These are phyloP conservation scores for Neostapfia colusana DNA, from an alignment of 176 grass and related monocot species.

Conservation along the genomic window DNA sequence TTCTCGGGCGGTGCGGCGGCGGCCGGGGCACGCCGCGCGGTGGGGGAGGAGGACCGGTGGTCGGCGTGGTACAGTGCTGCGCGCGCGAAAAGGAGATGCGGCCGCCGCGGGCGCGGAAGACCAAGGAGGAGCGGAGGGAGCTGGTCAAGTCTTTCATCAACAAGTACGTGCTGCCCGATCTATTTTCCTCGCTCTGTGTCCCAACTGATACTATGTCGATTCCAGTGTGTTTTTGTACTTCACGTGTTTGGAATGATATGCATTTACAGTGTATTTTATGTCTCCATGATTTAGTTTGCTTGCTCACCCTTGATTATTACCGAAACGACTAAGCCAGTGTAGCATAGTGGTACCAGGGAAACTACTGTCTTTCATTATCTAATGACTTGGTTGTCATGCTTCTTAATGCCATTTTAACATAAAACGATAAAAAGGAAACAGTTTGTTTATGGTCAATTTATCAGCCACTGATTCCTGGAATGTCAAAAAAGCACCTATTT, in stretches of 20 bases:
- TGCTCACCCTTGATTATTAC: neutral
- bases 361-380: neutral
- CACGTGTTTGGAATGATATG: neutral
- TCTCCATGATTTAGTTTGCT: neutral
- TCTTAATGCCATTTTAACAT: neutral
- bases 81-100: conserved; percentile 64
- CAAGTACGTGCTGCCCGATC: conserved; percentile 50
- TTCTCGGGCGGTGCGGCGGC: conserved; percentile 45
- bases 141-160: conserved; percentile 84
- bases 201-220: neutral
- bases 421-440: neutral
- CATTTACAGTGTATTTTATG: neutral
- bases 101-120: conserved; percentile 68
- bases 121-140: conserved; percentile 88
- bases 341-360: neutral
- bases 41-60: neutral
- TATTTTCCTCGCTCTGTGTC: neutral
- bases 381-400: neutral
- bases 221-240: neutral
- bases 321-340: neutral
- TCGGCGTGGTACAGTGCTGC: conserved; percentile 36
- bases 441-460: too few species aligned
- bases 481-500: neutral
- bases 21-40: neutral
- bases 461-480: neutral